Evolutionary conservation across 352 stramenopile species (phyloP).

Genomic region (Phytophthora quininea): DNA sequence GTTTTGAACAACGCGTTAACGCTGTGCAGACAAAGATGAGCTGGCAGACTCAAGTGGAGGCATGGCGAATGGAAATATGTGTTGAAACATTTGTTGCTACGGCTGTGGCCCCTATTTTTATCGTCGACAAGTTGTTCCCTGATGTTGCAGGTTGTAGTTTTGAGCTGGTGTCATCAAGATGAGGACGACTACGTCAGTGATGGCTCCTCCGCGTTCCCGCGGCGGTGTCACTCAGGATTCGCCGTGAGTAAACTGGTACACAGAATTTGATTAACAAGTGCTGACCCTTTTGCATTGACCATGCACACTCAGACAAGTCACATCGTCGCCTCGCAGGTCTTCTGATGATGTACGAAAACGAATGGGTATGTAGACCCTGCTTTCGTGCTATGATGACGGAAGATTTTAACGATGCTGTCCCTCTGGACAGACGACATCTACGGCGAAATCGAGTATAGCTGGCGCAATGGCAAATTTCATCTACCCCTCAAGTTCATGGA

Average conservation of each 20-base stretch:
- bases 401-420: neutral
- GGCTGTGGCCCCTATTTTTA: conserved; percentile 25
- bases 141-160: conserved; percentile 1
- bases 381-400: neutral
- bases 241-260: neutral
- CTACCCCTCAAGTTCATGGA: conserved; percentile 73
- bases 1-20: conserved; percentile 10
- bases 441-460: conserved; percentile 63
- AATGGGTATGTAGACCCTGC: conserved; percentile 36
- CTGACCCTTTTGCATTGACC: neutral
- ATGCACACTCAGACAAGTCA: conserved; percentile 10
- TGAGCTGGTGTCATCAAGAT: conserved; percentile 1
- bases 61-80: conserved; percentile 28
- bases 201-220: conserved; percentile 5
- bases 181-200: neutral
- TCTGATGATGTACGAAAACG: conserved; percentile 50
- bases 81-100: conserved; percentile 28
- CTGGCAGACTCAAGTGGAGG: neutral
- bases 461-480: conserved; percentile 49
- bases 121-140: neutral
- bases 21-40: neutral
- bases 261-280: neutral
- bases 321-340: conserved; percentile 19
- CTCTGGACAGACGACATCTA: conserved; percentile 64
- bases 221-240: conserved; percentile 12